A percentile compares a stretch with the other conserved stretches of the same genome.
Evolutionary conservation across 305 asterid species (phyloP).

Genomic region (Fraxinus baroniana): DNA sequence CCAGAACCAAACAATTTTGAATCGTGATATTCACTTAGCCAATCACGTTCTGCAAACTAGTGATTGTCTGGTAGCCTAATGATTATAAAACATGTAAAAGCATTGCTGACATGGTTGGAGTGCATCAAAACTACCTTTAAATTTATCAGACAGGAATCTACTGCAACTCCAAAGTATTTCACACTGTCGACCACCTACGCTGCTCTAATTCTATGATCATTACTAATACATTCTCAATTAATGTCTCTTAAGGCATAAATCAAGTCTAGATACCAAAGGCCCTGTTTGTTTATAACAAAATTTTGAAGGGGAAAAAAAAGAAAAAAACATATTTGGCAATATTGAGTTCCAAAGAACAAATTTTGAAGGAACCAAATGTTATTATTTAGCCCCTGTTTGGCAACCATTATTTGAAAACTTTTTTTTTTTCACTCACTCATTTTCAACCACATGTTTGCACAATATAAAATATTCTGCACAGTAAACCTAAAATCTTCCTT

Average conservation of each 20-base stretch:
- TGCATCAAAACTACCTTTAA: not conserved
- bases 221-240: not conserved
- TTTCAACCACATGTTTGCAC: no score
- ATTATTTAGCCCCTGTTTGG: not conserved
- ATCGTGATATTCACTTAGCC: constrained; percentile 3
- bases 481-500: no score
- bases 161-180: not conserved
- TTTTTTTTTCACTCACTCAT: no score
- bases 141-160: not conserved
- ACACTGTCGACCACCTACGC: not conserved
- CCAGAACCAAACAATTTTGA: not conserved
- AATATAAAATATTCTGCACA: no score
- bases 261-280: not conserved
- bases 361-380: not conserved
- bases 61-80: not conserved
- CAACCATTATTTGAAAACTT: no score
- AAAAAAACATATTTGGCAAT: not conserved
- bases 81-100: not conserved
- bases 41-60: constrained; percentile 8
- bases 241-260: not conserved
- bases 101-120: not conserved
- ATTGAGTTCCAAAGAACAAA: not conserved
- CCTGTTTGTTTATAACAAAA: not conserved
- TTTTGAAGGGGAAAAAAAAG: not conserved
- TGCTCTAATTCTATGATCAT: not conserved